Conservation (phyloP, 768 basidiomycete genomes). For the Russula compacta region DNA sequence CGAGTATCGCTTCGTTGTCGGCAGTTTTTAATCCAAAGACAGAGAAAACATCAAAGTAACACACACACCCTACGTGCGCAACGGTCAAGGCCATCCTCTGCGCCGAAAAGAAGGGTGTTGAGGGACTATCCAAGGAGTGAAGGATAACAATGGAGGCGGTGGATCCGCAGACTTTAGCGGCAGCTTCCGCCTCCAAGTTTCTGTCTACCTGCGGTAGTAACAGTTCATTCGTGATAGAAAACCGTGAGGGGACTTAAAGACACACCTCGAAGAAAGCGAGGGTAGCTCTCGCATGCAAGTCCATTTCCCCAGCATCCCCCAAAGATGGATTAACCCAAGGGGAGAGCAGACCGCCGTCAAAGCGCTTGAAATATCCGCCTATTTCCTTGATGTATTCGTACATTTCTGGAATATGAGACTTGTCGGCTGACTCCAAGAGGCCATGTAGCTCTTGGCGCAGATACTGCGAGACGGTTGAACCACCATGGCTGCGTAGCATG, state of each 20-base stretch:
- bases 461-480: conserved; percentile 81
- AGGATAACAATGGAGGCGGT: conserved; percentile 86
- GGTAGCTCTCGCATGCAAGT: conserved; percentile 80
- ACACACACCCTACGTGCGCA: conserved; percentile 82
- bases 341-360: conserved; percentile 65
- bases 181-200: conserved; percentile 55
- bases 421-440: conserved; percentile 71
- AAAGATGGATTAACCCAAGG: conserved; percentile 44
- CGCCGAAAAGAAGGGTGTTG: conserved; percentile 76
- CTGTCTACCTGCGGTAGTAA: conserved; percentile 52
- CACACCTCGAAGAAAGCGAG: conserved; percentile 77
- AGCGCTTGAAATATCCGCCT: conserved; percentile 89
- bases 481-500: conserved; percentile 64
- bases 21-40: neutral
- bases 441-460: conserved; percentile 79
- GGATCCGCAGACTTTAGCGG: conserved; percentile 73
- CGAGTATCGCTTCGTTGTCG: conserved; percentile 64
- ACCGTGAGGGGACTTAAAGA: neutral
- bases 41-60: neutral
- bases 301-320: conserved; percentile 31
- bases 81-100: conserved; percentile 70
- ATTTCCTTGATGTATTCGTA: conserved; percentile 68
- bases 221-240: neutral
- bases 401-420: conserved; percentile 62
- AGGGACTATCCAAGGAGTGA: conserved; percentile 80